Percentiles rank a stretch among this genome's conserved stretches.
These are phyloP conservation scores for Coniochaeta hoffmannii DNA, from an alignment of 2,329 filamentous ascomycete species.

Conservation along the genomic window DNA sequence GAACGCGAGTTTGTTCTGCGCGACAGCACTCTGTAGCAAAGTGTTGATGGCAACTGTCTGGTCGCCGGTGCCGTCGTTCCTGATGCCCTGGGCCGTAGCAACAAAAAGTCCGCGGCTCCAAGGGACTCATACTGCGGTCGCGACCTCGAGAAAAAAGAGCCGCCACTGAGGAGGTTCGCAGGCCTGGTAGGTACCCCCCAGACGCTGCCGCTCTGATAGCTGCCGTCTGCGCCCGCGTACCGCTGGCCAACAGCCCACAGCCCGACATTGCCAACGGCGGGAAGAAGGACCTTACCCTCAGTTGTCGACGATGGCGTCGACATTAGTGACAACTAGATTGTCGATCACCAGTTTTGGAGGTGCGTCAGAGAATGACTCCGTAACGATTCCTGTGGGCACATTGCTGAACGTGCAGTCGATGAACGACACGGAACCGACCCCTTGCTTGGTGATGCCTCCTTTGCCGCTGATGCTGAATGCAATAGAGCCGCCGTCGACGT, in stretches of 20 bases:
- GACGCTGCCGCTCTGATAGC: slow-evolving; percentile 1
- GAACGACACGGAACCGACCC: slow-evolving; percentile 29
- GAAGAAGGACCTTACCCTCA: slow-evolving; percentile 10
- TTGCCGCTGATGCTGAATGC: slow-evolving; percentile 20
- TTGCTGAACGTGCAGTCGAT: slow-evolving; percentile 33
- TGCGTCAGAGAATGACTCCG: neutral
- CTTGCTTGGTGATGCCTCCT: slow-evolving; percentile 22
- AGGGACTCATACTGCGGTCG: slow-evolving; percentile 28
- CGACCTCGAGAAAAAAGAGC: slow-evolving; percentile 14
- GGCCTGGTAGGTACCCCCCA: slow-evolving; percentile 9
- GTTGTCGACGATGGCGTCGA: slow-evolving; percentile 8
- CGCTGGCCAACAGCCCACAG: slow-evolving; percentile 9
- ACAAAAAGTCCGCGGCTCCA: slow-evolving; percentile 1
- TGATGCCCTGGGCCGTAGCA: slow-evolving; percentile 10
- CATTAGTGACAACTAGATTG: slow-evolving; percentile 10
- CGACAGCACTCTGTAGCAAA: slow-evolving; percentile 8
- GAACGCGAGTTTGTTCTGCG: slow-evolving; percentile 8
- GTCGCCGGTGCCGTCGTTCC: slow-evolving; percentile 26
- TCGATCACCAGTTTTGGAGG: slow-evolving; percentile 13
- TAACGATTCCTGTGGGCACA: slow-evolving; percentile 10
- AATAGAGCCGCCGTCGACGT: slow-evolving; percentile 14
- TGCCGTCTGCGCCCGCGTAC: neutral
- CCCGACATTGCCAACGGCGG: neutral
- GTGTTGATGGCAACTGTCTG: slow-evolving; percentile 16
- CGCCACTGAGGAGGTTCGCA: slow-evolving; percentile 7